phyloP scores from a whole-genome alignment of 2,329 filamentous ascomycete genomes.

The Epichloe brachyelytri region DNA sequence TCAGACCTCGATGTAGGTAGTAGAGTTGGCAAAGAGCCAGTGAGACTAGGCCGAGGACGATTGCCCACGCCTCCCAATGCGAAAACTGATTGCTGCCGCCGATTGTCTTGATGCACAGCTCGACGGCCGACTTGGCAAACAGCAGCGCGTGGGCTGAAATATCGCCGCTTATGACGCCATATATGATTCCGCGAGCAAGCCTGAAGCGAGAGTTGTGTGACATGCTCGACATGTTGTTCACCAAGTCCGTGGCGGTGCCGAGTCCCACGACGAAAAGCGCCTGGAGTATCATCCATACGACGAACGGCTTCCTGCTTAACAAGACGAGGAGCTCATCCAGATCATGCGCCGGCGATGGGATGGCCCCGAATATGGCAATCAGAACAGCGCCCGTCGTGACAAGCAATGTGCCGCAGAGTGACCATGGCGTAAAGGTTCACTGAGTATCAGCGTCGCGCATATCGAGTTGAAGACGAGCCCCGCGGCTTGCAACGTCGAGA shows the following conservation, averaged over 20 bases:
- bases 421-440: slow-evolving; percentile 86
- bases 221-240: slow-evolving; percentile 37
- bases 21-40: slow-evolving; percentile 86
- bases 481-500: slow-evolving; percentile 90
- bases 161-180: slow-evolving; percentile 82
- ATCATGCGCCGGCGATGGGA: slow-evolving; percentile 83
- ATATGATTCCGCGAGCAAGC: slow-evolving; percentile 69
- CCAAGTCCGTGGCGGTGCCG: slow-evolving; percentile 47
- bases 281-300: slow-evolving; percentile 81
- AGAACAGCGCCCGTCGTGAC: slow-evolving; percentile 81
- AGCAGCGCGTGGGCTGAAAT: slow-evolving; percentile 87
- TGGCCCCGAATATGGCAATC: slow-evolving; percentile 87
- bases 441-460: slow-evolving; percentile 83
- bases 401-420: slow-evolving; percentile 76
- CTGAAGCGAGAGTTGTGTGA: slow-evolving; percentile 54
- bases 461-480: slow-evolving; percentile 98
- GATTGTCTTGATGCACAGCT: slow-evolving; percentile 76
- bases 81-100: slow-evolving; percentile 88
- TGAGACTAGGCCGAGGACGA: slow-evolving; percentile 66
- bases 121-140: slow-evolving; percentile 91
- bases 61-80: slow-evolving; percentile 88
- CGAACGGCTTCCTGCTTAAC: slow-evolving; percentile 59
- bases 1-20: slow-evolving; percentile 86
- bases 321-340: slow-evolving; percentile 69
- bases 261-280: slow-evolving; percentile 58